Conservation (phyloP, 257 asterid species). For the Pogostemon cablin region DNA sequence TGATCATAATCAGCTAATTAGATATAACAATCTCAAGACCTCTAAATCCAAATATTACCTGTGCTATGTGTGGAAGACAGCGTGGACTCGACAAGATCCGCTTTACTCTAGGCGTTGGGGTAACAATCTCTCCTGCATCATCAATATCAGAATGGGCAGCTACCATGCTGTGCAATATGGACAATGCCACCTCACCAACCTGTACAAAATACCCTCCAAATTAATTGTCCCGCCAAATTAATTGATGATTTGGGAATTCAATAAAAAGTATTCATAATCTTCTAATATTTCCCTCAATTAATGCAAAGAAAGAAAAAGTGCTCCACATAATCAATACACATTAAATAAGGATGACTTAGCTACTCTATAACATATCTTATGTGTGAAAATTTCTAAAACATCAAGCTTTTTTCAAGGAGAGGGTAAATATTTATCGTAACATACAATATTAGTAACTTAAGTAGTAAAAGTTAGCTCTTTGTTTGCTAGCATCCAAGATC, state of each 20-base stretch:
- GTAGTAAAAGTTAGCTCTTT: neutral
- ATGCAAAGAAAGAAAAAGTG: no score
- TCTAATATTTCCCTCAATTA: no score
- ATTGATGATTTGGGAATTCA: no score
- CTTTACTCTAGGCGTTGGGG: conserved; percentile 97
- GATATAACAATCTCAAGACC: conserved; percentile 16
- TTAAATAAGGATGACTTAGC: no score
- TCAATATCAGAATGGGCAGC: conserved; percentile 97
- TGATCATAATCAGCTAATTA: conserved; percentile 10
- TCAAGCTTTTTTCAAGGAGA: neutral
- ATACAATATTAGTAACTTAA: neutral
- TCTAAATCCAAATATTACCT: conserved; percentile 52
- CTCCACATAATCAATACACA: no score
- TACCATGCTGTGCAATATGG: conserved; percentile 95
- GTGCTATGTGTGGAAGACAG: conserved; percentile 95
- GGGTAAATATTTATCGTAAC: neutral
- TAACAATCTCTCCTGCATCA: conserved; percentile 98
- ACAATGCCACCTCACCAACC: conserved; percentile 94
- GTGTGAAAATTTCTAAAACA: no score
- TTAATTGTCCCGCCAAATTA: neutral
- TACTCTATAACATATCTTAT: no score
- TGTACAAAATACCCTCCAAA: conserved; percentile 35
- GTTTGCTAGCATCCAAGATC: neutral
- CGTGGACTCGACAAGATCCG: conserved; percentile 91
- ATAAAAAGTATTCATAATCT: no score